Base-by-base conservation (phyloP, 495 filamentous ascomycete species). In the Tetracladium setigerum region DNA sequence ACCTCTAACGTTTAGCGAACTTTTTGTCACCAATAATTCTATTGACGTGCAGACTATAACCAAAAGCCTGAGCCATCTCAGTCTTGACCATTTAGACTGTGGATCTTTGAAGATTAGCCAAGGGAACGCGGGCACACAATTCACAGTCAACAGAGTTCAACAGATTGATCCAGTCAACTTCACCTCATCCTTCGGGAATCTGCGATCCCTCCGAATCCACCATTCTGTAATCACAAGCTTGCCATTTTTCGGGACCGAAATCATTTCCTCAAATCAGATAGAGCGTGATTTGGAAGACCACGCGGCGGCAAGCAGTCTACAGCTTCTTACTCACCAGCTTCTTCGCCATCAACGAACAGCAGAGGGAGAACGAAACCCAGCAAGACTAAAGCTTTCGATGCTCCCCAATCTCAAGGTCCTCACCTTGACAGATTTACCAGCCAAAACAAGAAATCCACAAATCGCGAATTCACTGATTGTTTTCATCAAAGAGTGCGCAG, bases 401-500 rank as follows among this genome's bases (percentile, higher is more conserved):
- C 56, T 79, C 5, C 73, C 77, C 3, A 70, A 77, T 47, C 52
- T 79, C n/a, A 68, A 76, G 41, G 74, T 73, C 0, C 54, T 84
- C 13, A 68, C 76, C 0, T 53, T 84, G 47, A 82, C 77, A 10
- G 73, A 80, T 59, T 73, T 84, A 13, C 80, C 80, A 2, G 70
- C 71, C 5, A 68, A 71, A 43, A 68, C 76, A 7, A 52, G 62
- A 4, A 59, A 62, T 6, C 64, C 63, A 27, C 59, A 68, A 5
- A 62, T 74, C 1, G 35, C 74, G 4, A 50, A 69, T 15, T 70
- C 77, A 9, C 58, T 84, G 14, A 70, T 68, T 9, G 59, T 68
- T 15, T 83, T 81, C 52, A 78, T 83, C 44, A 71, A 64, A 30
- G 73, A 77, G 19, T 83, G 79, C 52, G 80, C 78, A 22, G 68